Evolutionary conservation across 179 eudicot genomes (phyloP).

Genomic region (Heliamphora ciliata): DNA sequence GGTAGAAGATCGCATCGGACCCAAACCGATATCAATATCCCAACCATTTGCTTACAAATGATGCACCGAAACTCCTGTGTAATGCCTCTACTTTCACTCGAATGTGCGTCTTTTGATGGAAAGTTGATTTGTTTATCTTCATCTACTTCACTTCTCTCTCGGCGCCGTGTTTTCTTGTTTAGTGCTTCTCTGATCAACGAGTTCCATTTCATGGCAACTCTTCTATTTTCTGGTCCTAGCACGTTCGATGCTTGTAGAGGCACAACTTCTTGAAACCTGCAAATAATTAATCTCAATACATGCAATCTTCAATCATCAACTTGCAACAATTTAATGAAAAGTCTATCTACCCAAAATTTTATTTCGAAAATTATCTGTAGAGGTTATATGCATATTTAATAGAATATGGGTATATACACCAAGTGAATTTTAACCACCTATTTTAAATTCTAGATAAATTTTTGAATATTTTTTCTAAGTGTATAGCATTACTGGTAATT

Average conservation of each 20-base stretch:
- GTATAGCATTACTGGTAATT: too few species aligned
- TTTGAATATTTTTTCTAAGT: too few species aligned
- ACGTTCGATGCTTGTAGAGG: constrained; percentile 41
- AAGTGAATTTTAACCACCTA: too few species aligned
- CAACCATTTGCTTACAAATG: constrained; percentile 45
- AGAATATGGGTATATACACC: too few species aligned
- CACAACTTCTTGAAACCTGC: constrained; percentile 54
- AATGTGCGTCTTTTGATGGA: neutral
- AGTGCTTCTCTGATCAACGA: constrained; percentile 35
- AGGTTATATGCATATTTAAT: too few species aligned
- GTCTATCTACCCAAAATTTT: too few species aligned
- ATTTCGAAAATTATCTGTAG: too few species aligned
- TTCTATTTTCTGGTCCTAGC: constrained; percentile 33
- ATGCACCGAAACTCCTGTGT: constrained; percentile 23
- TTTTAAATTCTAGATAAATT: too few species aligned
- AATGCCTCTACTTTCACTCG: neutral
- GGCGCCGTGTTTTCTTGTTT: constrained; percentile 23
- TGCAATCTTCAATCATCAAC: too few species aligned
- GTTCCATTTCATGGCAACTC: constrained; percentile 36
- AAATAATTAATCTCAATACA: neutral
- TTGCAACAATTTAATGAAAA: too few species aligned
- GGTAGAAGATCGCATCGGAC: constrained; percentile 25
- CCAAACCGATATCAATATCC: constrained; percentile 37
- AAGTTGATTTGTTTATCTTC: neutral
- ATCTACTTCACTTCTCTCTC: neutral